Conservation (phyloP, 257 asterid genomes). For the Gentiana dahurica region DNA sequence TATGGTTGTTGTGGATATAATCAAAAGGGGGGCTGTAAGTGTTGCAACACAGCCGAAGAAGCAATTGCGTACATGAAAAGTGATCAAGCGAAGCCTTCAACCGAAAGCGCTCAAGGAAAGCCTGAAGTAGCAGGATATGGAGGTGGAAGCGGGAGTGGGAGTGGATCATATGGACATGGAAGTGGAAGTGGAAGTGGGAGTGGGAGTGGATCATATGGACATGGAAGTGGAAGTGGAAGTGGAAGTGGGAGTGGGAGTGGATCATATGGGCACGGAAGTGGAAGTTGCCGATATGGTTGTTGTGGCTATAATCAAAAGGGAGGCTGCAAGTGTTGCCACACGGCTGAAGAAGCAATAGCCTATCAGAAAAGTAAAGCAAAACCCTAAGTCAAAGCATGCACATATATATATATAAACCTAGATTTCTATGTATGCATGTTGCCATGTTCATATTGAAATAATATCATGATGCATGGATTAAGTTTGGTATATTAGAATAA, state of each 20-base stretch:
- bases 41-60: too few species aligned
- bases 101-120: too few species aligned
- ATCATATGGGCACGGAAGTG: not conserved
- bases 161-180: not conserved
- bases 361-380: conserved; percentile 4
- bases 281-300: conserved; percentile 9
- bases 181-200: not conserved
- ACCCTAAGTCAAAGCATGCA: not conserved
- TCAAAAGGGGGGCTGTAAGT: too few species aligned
- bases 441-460: not conserved
- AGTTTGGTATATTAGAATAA: too few species aligned
- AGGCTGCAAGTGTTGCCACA: conserved; percentile 12
- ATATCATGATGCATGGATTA: not conserved
- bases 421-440: not conserved
- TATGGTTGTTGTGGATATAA: too few species aligned
- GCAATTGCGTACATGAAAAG: too few species aligned
- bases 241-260: not conserved
- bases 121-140: not conserved
- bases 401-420: too few species aligned
- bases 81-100: too few species aligned
- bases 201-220: too few species aligned
- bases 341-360: conserved; percentile 9
- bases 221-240: too few species aligned
- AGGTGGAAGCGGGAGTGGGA: not conserved
- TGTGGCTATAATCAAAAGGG: conserved; percentile 3